Conservation (phyloP, 1,284 basidiomycete species). For the Moniliophthora roreri region DNA sequence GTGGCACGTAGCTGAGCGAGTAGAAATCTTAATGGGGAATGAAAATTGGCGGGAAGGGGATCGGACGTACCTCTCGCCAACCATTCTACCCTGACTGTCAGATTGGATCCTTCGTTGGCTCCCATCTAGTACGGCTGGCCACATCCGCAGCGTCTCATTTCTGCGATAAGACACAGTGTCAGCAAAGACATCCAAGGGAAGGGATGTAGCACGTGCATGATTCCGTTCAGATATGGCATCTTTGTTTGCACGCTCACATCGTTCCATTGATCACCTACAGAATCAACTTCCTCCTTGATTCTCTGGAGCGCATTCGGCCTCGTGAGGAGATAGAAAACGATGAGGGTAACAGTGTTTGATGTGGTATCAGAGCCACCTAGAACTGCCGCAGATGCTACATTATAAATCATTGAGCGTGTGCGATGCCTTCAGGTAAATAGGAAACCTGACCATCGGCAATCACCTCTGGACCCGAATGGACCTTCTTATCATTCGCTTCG, state of each 20-base stretch:
- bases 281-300: conserved; percentile 26
- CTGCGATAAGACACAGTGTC: conserved; percentile 19
- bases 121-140: conserved; percentile 22
- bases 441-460: conserved; percentile 26
- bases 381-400: conserved; percentile 26
- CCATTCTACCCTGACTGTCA: conserved; percentile 16
- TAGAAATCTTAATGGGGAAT: neutral
- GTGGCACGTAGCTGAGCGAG: conserved; percentile 16
- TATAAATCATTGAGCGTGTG: conserved; percentile 26
- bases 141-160: conserved; percentile 33
- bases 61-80: conserved; percentile 21
- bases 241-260: neutral
- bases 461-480: conserved; percentile 20
- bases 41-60: conserved; percentile 11
- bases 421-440: conserved; percentile 23
- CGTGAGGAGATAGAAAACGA: conserved; percentile 20
- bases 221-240: neutral
- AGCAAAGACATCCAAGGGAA: neutral
- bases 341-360: conserved; percentile 27
- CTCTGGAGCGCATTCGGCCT: neutral
- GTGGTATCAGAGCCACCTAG: conserved; percentile 38
- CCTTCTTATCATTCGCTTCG: neutral
- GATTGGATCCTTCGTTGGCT: conserved; percentile 19
- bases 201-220: neutral
- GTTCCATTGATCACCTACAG: conserved; percentile 14